Percentiles rank a stretch among this genome's conserved stretches.
Conservation (phyloP, 2,329 filamentous ascomycete species). For the Didymella glomerata region DNA sequence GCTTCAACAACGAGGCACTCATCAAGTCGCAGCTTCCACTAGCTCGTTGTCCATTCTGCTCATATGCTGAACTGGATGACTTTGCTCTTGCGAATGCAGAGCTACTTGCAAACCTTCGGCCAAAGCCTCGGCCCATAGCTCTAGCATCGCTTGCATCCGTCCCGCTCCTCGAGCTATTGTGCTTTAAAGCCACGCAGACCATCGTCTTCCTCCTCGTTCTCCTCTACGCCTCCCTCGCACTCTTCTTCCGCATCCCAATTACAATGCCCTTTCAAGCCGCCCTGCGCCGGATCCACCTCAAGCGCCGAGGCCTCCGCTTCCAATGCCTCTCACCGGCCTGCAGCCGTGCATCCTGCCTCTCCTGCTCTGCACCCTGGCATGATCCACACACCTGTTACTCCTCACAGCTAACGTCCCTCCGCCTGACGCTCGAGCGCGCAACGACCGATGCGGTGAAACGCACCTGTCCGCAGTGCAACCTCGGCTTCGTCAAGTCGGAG, state of each 20-base stretch:
- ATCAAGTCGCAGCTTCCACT: slow-evolving; percentile 77
- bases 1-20: slow-evolving; percentile 78
- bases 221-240: slow-evolving; percentile 33
- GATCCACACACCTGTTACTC: slow-evolving; percentile 93
- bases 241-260: slow-evolving; percentile 38
- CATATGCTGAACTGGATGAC: slow-evolving; percentile 84
- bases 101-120: slow-evolving; percentile 36
- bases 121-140: slow-evolving; percentile 45
- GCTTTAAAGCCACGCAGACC: slow-evolving; percentile 56
- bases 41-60: slow-evolving; percentile 87
- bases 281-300: slow-evolving; percentile 72
- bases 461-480: slow-evolving; percentile 89
- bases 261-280: slow-evolving; percentile 64
- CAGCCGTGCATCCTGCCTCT: slow-evolving; percentile 75
- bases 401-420: slow-evolving; percentile 74
- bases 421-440: slow-evolving; percentile 89
- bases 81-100: slow-evolving; percentile 39
- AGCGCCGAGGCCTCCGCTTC: slow-evolving; percentile 78
- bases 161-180: slow-evolving; percentile 45
- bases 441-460: slow-evolving; percentile 95
- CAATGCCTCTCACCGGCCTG: slow-evolving; percentile 76
- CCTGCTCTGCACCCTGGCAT: slow-evolving; percentile 82
- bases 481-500: slow-evolving; percentile 88
- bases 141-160: slow-evolving; percentile 39
- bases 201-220: slow-evolving; percentile 64